Evolutionary conservation across 768 basidiomycete species (phyloP).

Genomic region (Lepiota venenata): DNA sequence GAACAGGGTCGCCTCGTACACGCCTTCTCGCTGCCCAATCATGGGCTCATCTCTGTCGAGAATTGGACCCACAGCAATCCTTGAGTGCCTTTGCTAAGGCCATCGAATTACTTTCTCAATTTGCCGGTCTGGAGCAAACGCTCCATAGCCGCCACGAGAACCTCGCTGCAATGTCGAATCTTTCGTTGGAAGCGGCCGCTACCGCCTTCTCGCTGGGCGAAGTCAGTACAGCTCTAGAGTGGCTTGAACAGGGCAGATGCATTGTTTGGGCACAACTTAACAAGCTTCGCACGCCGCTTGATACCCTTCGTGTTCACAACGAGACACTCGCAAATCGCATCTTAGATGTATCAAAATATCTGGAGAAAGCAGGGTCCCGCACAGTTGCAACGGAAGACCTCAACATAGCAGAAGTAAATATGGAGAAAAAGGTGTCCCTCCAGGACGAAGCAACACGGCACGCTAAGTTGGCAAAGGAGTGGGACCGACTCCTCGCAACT

Average conservation of each 20-base stretch:
- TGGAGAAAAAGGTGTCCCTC: background rate
- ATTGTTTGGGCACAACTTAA: slow-evolving; percentile 19
- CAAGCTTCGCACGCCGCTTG: slow-evolving; percentile 18
- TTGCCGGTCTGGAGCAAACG: slow-evolving; percentile 1
- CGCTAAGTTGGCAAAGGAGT: slow-evolving; percentile 15
- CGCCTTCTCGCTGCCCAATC: background rate
- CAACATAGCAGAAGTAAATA: background rate
- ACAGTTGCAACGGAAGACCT: too few relatives aligned
- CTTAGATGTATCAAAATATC: background rate
- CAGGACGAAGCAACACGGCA: slow-evolving; percentile 5
- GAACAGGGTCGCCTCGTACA: background rate
- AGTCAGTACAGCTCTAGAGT: slow-evolving; percentile 8
- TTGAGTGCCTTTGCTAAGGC: background rate
- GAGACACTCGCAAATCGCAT: slow-evolving; percentile 17
- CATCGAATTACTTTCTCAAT: background rate
- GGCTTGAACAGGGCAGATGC: slow-evolving; percentile 15
- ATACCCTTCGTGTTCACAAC: slow-evolving; percentile 13
- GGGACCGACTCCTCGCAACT: slow-evolving; percentile 14
- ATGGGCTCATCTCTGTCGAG: background rate
- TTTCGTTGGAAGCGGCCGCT: background rate
- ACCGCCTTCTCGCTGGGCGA: background rate
- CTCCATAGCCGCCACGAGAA: background rate
- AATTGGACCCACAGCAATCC: background rate
- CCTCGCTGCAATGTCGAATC: background rate
- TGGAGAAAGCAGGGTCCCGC: background rate